Conservation (phyloP, 1,284 basidiomycete species). For the Cryptococcus sp. region DNA sequence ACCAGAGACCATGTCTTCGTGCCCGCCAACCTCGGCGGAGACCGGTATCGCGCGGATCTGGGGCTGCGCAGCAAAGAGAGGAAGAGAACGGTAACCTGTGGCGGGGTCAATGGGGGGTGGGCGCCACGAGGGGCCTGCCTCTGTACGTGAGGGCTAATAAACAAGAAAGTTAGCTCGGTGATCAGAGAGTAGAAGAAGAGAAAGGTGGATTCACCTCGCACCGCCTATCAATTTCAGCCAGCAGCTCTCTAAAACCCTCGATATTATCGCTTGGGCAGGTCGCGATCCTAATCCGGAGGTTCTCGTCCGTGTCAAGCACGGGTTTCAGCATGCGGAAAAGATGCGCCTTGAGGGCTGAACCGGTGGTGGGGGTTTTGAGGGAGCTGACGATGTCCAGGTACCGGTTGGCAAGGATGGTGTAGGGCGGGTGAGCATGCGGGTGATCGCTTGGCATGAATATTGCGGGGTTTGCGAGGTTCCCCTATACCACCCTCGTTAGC, state of each 20-base stretch:
- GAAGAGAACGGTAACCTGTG: conserved; percentile 57
- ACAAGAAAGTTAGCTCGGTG: neutral
- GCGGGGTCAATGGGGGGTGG: conserved; percentile 32
- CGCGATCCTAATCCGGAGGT: conserved; percentile 63
- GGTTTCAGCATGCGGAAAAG: conserved; percentile 88
- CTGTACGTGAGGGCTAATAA: conserved; percentile 17
- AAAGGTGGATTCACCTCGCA: conserved; percentile 57
- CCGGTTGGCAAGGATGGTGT: conserved; percentile 69
- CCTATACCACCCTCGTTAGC: conserved; percentile 44
- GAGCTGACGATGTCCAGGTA: conserved; percentile 77
- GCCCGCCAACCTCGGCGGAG: conserved; percentile 25
- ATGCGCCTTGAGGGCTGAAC: conserved; percentile 83
- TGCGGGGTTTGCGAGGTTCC: conserved; percentile 88
- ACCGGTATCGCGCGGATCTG: conserved; percentile 62
- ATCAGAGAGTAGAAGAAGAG: neutral
- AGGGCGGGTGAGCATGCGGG: conserved; percentile 58
- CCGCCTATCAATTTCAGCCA: conserved; percentile 62
- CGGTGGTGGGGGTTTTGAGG: conserved; percentile 68
- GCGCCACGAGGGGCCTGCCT: conserved; percentile 40
- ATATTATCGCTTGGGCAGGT: conserved; percentile 32
- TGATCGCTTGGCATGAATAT: conserved; percentile 59
- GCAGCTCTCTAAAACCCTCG: conserved; percentile 56
- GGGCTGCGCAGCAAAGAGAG: conserved; percentile 82
- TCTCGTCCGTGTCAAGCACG: conserved; percentile 62
- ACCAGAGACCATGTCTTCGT: conserved; percentile 17